Evolutionary conservation across 2,329 filamentous ascomycete species (phyloP).

Genomic region (Epichloe sp.): DNA sequence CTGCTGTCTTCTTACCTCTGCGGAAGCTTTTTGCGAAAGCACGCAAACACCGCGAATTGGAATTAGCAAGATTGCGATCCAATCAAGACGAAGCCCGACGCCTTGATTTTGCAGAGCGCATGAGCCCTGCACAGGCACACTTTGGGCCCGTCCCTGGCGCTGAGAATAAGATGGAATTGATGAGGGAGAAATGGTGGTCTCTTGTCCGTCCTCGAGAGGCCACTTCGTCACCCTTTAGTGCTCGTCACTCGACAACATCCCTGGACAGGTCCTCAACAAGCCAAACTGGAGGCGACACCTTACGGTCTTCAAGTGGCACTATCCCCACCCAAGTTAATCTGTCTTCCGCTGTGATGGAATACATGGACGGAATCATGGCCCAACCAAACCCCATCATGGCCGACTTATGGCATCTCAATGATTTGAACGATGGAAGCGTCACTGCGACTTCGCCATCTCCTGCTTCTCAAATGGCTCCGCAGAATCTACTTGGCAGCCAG

Average conservation of each 20-base stretch:
- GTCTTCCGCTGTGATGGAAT: constrained; percentile 18
- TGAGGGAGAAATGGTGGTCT: constrained; percentile 36
- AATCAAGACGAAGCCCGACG: constrained; percentile 35
- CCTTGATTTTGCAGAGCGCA: constrained; percentile 36
- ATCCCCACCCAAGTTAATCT: constrained; percentile 14
- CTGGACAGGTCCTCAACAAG: not conserved
- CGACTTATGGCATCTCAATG: constrained; percentile 18
- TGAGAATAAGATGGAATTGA: constrained; percentile 32
- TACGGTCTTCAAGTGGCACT: constrained; percentile 5
- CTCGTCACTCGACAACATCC: not conserved
- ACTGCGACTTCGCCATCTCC: not conserved
- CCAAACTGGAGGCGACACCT: constrained; percentile 7
- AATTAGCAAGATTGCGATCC: constrained; percentile 34
- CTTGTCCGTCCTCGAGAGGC: constrained; percentile 27
- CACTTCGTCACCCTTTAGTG: not conserved
- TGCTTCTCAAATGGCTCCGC: not conserved
- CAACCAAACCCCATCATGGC: constrained; percentile 23
- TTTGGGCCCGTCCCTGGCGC: constrained; percentile 35
- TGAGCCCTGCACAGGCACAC: constrained; percentile 28
- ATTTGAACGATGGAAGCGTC: not conserved
- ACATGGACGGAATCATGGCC: constrained; percentile 25
- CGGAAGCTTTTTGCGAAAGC: constrained; percentile 41
- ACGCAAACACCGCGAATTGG: constrained; percentile 35
- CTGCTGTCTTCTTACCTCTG: constrained; percentile 39
- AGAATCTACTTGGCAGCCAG: constrained; percentile 1